Conservation (phyloP, 345 rosid genomes). For the Lepidium sativum region DNA sequence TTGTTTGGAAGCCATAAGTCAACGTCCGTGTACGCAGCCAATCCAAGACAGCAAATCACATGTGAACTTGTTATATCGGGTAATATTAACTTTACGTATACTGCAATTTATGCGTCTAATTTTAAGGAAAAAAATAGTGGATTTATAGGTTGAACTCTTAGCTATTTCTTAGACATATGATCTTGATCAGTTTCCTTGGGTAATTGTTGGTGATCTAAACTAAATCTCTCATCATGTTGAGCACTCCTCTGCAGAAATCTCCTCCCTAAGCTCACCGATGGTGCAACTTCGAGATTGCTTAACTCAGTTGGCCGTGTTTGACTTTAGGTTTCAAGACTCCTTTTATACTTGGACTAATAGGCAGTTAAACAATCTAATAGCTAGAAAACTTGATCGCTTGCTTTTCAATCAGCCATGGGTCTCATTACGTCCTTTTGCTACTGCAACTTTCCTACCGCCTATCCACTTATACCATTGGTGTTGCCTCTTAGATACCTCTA, state of each 20-base stretch:
- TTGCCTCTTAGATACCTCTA: background rate
- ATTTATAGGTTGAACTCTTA: background rate
- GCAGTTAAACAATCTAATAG: background rate
- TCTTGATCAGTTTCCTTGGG: background rate
- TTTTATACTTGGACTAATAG: background rate
- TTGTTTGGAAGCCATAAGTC: no score
- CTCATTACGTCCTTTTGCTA: fast-evolving
- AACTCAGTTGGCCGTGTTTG: background rate
- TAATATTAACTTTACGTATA: no score
- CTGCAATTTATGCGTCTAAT: background rate
- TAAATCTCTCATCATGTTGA: background rate
- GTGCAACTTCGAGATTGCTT: background rate
- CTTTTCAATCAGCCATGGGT: background rate
- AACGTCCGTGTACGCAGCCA: no score
- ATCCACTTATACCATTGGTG: background rate
- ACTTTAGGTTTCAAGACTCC: background rate
- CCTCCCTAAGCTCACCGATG: background rate
- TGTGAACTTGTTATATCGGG: no score
- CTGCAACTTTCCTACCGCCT: background rate
- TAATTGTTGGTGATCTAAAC: background rate
- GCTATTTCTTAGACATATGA: no score
- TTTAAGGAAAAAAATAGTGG: background rate
- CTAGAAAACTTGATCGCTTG: background rate
- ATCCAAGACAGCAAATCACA: no score
- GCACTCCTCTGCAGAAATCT: background rate